A percentile compares a stretch with the other conserved stretches of the same genome.
Conservation (phyloP, 2,329 filamentous ascomycete species). For the Dactylellina leptospora region DNA sequence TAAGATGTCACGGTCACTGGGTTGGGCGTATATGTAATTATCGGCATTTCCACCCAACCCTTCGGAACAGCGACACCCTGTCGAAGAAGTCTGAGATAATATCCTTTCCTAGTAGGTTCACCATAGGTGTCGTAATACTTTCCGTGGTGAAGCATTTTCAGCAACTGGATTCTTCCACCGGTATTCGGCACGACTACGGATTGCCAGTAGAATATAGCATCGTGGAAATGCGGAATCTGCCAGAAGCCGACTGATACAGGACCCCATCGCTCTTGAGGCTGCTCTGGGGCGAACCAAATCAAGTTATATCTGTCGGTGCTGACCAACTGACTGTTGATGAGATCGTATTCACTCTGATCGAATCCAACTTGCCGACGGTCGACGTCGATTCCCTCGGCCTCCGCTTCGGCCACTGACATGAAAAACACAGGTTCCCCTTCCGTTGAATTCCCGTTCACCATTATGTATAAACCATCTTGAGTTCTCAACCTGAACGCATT, state of each 20-base stretch:
- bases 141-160: not conserved
- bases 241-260: not conserved
- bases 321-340: not conserved
- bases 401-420: not conserved
- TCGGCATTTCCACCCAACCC: not conserved
- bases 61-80: not conserved
- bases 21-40: not conserved
- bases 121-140: not conserved
- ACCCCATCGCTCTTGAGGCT: not conserved
- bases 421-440: not conserved
- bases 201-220: not conserved
- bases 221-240: not conserved
- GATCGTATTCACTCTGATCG: not conserved
- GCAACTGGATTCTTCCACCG: not conserved
- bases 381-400: not conserved
- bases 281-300: not conserved
- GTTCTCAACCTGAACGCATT: not conserved
- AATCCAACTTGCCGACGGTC: not conserved
- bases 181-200: not conserved
- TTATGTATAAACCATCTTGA: not conserved
- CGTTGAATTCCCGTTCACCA: not conserved
- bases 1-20: not conserved
- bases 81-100: not conserved
- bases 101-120: not conserved
- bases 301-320: not conserved